phyloP scores from a whole-genome alignment of 441 rosid species.

The Adansonia gregorii region DNA sequence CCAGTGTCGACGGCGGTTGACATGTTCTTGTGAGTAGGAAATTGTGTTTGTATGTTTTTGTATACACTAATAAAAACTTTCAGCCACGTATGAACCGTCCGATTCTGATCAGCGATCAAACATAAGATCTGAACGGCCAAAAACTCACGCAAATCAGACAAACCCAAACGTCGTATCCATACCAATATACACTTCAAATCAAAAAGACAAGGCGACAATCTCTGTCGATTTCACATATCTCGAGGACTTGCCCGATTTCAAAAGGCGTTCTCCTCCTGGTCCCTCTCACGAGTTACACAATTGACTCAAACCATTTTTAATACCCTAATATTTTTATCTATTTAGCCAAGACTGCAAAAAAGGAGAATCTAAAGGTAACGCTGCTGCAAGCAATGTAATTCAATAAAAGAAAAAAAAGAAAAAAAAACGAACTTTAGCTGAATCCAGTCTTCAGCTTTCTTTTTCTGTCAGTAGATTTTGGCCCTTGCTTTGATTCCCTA shows the following conservation, averaged over 20 bases:
- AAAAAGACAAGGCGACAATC: slow-evolving; percentile 54
- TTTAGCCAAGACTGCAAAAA: slow-evolving; percentile 27
- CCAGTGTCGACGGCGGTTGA: neutral
- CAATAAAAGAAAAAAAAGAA: neutral
- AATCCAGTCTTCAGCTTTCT: neutral
- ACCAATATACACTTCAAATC: slow-evolving; percentile 9
- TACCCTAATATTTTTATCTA: slow-evolving; percentile 21
- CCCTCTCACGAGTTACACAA: slow-evolving; percentile 21
- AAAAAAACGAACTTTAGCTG: slow-evolving; percentile 8
- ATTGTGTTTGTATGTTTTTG: neutral
- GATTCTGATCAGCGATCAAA: neutral
- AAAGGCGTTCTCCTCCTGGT: slow-evolving; percentile 32
- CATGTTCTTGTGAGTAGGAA: neutral
- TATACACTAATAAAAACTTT: neutral
- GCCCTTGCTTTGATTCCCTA: slow-evolving; percentile 13
- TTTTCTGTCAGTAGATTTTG: slow-evolving; percentile 23
- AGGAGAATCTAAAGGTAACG: slow-evolving; percentile 15
- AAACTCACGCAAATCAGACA: neutral
- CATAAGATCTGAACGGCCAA: neutral
- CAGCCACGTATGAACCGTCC: neutral
- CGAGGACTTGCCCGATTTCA: slow-evolving; percentile 47
- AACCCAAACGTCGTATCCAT: neutral
- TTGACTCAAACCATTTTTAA: neutral
- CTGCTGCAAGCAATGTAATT: neutral
- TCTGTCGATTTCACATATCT: slow-evolving; percentile 51